These are phyloP conservation scores for Fusarium annulatum DNA, from an alignment of 2,329 filamentous ascomycete genomes.

Conservation along the genomic window DNA sequence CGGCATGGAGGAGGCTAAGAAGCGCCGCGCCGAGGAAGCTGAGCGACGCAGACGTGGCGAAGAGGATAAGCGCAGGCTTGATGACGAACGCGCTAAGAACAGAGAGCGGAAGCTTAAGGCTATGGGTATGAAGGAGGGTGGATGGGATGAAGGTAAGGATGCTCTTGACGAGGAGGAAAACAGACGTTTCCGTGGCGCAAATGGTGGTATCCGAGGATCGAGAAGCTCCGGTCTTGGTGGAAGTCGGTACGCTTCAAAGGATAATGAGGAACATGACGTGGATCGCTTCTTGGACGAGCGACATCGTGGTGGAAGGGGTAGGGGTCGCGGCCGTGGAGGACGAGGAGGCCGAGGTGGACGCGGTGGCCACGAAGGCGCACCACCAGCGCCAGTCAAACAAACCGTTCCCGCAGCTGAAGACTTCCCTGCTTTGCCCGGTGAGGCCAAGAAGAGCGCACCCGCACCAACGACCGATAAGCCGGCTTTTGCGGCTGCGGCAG, in stretches of 20 bases:
- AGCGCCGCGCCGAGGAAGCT: conserved; percentile 63
- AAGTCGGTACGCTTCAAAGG: conserved; percentile 55
- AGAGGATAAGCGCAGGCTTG: conserved; percentile 62
- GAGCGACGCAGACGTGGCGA: conserved; percentile 63
- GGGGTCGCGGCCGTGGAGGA: conserved; percentile 51
- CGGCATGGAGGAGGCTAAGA: conserved; percentile 66
- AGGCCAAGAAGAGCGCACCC: conserved; percentile 40
- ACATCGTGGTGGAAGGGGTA: conserved; percentile 47
- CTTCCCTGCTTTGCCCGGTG: conserved; percentile 52
- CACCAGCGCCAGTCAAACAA: conserved; percentile 38
- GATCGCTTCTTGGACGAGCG: conserved; percentile 53
- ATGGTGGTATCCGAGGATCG: conserved; percentile 55
- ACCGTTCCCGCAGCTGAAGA: conserved; percentile 47
- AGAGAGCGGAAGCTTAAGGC: conserved; percentile 70
- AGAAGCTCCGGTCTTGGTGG: conserved; percentile 53
- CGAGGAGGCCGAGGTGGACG: conserved; percentile 50
- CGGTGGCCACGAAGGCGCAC: conserved; percentile 40
- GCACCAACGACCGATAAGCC: conserved; percentile 30
- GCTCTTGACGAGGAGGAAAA: conserved; percentile 55
- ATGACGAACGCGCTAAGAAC: conserved; percentile 70
- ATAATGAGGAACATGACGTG: conserved; percentile 50
- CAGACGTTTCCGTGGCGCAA: conserved; percentile 56
- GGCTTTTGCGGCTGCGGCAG: conserved; percentile 48
- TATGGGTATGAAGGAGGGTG: conserved; percentile 63
- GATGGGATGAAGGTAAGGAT: conserved; percentile 70